Percentiles rank a stretch among this genome's conserved stretches.
phyloP scores from a whole-genome alignment of 345 rosid species.

The Erucastrum elatum region DNA sequence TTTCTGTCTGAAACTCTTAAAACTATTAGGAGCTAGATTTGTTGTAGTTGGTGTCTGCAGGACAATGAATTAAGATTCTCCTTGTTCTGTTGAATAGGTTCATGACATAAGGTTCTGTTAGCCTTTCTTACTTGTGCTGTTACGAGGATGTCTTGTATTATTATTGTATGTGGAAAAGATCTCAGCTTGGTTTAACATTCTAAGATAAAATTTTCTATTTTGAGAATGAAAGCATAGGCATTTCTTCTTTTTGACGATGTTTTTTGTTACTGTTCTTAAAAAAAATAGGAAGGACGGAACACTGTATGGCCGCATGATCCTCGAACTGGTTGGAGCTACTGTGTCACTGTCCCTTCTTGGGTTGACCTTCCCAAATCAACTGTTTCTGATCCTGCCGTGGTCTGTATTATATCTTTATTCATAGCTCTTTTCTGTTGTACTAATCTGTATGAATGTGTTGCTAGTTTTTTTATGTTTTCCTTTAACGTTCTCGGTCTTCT shows the following conservation, averaged over 20 bases:
- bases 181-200: background rate
- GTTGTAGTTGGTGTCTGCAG: background rate
- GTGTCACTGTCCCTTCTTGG: slow-evolving; percentile 81
- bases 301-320: slow-evolving; percentile 84
- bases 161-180: background rate
- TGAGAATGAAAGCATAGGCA: background rate
- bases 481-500: background rate
- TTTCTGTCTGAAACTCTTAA: background rate
- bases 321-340: slow-evolving; percentile 89
- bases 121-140: background rate
- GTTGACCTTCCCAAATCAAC: slow-evolving; percentile 53
- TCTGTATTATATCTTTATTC: slow-evolving; percentile 31
- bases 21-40: background rate
- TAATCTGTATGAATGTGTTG: background rate
- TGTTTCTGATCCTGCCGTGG: slow-evolving; percentile 72
- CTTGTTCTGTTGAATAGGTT: background rate
- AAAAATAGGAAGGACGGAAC: slow-evolving; percentile 60
- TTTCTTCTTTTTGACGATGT: background rate
- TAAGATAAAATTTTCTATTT: background rate
- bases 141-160: background rate
- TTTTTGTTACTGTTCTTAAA: background rate
- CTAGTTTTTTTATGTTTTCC: background rate
- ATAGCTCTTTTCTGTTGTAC: background rate
- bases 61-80: background rate
- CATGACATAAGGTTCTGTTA: background rate